Conservation (phyloP, 192 early-diverging fungal genomes). For the Diversispora eburnea region DNA sequence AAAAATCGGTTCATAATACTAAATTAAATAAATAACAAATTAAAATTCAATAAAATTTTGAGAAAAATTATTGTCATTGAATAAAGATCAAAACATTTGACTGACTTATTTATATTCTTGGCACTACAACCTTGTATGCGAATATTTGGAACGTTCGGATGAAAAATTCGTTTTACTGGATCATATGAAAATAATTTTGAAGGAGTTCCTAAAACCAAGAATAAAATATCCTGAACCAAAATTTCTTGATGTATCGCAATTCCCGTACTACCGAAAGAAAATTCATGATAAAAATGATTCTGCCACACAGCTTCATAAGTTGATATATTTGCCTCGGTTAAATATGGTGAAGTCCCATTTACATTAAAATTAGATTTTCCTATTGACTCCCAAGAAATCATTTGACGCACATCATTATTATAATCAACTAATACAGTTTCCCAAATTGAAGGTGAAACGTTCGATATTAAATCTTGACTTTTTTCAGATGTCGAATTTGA, state of each 20-base stretch:
- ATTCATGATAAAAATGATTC: conserved; percentile 14
- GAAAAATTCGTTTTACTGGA: not conserved
- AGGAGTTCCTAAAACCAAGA: conserved; percentile 9
- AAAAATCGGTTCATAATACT: conserved; percentile 13
- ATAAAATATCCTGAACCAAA: conserved; percentile 9
- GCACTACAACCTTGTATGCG: conserved; percentile 24
- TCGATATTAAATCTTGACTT: too few relatives aligned
- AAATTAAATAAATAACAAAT: not conserved
- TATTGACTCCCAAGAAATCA: conserved; percentile 24
- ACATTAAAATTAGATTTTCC: not conserved
- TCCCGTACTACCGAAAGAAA: not conserved
- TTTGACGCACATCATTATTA: not conserved
- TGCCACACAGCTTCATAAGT: conserved; percentile 15
- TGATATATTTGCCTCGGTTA: conserved; percentile 10
- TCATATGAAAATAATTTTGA: conserved; percentile 26
- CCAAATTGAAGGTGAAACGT: too few relatives aligned
- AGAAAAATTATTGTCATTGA: not conserved
- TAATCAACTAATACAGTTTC: too few relatives aligned
- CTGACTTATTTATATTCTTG: conserved; percentile 18
- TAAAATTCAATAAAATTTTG: not conserved
- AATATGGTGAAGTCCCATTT: not conserved
- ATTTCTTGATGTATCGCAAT: not conserved
- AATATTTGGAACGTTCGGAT: not conserved
- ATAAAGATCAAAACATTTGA: not conserved
- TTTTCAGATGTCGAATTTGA: too few relatives aligned